Evolutionary conservation across 345 rosid genomes (phyloP).

Genomic region (Passiflora organensis): DNA sequence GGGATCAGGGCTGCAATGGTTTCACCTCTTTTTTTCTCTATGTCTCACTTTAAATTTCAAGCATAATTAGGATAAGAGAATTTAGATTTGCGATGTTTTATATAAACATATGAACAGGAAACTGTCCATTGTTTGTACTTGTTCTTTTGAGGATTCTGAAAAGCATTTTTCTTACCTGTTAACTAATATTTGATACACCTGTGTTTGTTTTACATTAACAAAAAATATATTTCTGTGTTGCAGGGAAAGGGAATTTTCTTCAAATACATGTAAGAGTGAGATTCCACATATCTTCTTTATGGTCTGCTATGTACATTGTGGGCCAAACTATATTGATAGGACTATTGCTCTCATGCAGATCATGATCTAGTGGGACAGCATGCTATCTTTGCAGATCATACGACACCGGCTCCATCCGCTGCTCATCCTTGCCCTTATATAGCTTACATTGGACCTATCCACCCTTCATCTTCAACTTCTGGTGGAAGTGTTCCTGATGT

Average conservation of each 20-base stretch:
- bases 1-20: too few relatives aligned
- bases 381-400: slow-evolving; percentile 63
- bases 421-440: slow-evolving; percentile 87
- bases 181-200: background rate
- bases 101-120: background rate
- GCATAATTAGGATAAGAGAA: too few relatives aligned
- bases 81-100: too few relatives aligned
- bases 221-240: slow-evolving; percentile 10
- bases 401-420: slow-evolving; percentile 61
- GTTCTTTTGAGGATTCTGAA: too few relatives aligned
- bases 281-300: slow-evolving; percentile 16
- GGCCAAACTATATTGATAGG: slow-evolving; percentile 16
- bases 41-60: too few relatives aligned
- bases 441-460: slow-evolving; percentile 80
- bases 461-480: slow-evolving; percentile 29
- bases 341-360: slow-evolving; percentile 48
- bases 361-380: slow-evolving; percentile 68
- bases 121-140: too few relatives aligned
- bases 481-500: slow-evolving; percentile 61
- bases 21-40: too few relatives aligned
- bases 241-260: slow-evolving; percentile 83
- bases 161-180: background rate
- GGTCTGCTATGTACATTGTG: slow-evolving; percentile 3
- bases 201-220: background rate
- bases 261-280: slow-evolving; percentile 79